Base-by-base conservation (phyloP, 257 asterid species). In the Lycium barbarum region DNA sequence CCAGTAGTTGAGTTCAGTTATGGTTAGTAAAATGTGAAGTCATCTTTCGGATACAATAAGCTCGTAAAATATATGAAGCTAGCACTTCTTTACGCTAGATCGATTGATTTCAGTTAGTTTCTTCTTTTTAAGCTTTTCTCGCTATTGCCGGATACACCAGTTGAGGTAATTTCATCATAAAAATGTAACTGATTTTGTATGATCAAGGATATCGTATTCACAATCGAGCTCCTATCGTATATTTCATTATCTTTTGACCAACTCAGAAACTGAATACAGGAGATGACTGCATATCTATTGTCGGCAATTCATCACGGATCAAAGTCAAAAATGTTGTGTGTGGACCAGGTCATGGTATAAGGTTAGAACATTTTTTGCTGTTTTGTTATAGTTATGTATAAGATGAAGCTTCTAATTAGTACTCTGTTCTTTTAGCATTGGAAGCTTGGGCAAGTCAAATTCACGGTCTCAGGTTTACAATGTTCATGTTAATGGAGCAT, bases 271-370 rank as follows among this genome's bases (percentile, higher is more conserved):
- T 78, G 65, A 53, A 78, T 78, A 72, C 89, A 96, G 99, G 98
- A 80, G 99, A 95, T 83, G 99, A 96, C 86, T 96, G 99, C 85
- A 87, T 96, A 91, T 96, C 99, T 53, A 95, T 96, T 89, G 98
- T 96, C 43, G 86, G 95, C 89, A 93, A 91, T 87, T 94, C 99
- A 47, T 93, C 98, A 7, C 85, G 74, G 57, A 91, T 96, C 79
- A 89, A 85, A 8, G 86, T 93, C 36, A 88, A 83, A 49, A 87
- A 90, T 80, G 85, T 92, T 71, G 66, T 84, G 26, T 96, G 98
- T 82, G 92, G 92, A 0, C 91, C 92, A 13, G 98, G 99, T 71
- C 98, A 94, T 74, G 99, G 99, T 72, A 95, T 95, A 90, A 95
- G 99, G 99, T 95, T 95, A 88, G 82, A 61, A 38, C 47, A 51